A percentile compares a stretch with the other conserved stretches of the same genome.
These are phyloP conservation scores for bread wheat (Triticum aestivum) DNA, from an alignment of 176 grass and related monocot species.

Conservation along the genomic window IWGSC_CS_RefSeq_v2.1 NC_057805.1:490444457-490444956, in stretches of 20 bases:
- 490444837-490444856: neutral
- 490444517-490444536: slow-evolving; percentile 5
- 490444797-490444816: slow-evolving; percentile 59
- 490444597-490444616: slow-evolving; percentile 94
- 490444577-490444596: slow-evolving; percentile 92
- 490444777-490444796: slow-evolving; percentile 71
- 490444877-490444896: slow-evolving; percentile 14
- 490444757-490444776: slow-evolving; percentile 91
- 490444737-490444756: slow-evolving; percentile 83
- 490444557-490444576: slow-evolving; percentile 52
- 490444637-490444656: slow-evolving; percentile 99
- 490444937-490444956: slow-evolving; percentile 98
- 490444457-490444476: slow-evolving; percentile 72
- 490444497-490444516: slow-evolving; percentile 19
- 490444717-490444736: slow-evolving; percentile 33
- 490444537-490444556: slow-evolving; percentile 2
- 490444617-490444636: slow-evolving; percentile 99
- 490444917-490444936: slow-evolving; percentile 92
- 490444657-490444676: slow-evolving; percentile 61
- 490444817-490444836: neutral
- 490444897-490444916: slow-evolving; percentile 98
- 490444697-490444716: slow-evolving; percentile 12
- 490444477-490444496: slow-evolving; percentile 72
- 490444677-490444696: neutral
- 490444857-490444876: neutral